phyloP scores from a whole-genome alignment of 140 eudicot genomes.

The Anethum foeniculum region DNA sequence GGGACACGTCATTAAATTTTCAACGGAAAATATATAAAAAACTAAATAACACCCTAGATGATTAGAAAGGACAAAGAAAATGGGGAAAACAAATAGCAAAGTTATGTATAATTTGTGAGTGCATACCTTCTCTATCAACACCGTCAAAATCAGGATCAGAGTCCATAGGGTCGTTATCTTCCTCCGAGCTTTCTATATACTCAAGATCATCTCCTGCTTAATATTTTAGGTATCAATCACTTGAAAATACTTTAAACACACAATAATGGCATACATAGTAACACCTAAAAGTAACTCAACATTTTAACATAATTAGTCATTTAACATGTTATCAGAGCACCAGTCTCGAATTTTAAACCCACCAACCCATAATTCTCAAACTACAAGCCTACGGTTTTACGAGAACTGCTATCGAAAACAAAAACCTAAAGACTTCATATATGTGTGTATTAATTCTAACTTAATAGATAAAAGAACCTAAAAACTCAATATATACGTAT shows the following conservation, averaged over 20 bases:
- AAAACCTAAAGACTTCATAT: not conserved
- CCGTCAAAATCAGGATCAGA: not conserved
- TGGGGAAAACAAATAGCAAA: not conserved
- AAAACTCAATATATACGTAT: not conserved
- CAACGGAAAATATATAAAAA: not conserved
- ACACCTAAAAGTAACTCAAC: not conserved
- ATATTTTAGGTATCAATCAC: not conserved
- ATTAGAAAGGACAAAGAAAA: not conserved
- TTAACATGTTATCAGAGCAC: not conserved
- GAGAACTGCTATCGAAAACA: not conserved
- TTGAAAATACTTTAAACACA: not conserved
- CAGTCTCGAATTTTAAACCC: not conserved
- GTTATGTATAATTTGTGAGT: not conserved
- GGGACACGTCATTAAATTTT: not conserved
- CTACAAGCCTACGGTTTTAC: not conserved
- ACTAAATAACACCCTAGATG: not conserved
- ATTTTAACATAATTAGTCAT: not conserved
- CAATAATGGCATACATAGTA: not conserved
- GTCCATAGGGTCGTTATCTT: not conserved
- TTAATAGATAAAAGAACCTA: not conserved
- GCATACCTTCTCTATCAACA: not conserved
- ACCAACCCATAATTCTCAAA: not conserved
- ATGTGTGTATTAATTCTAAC: too few relatives aligned
- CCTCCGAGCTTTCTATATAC: not conserved
- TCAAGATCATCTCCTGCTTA: not conserved